These are phyloP conservation scores for Scytalidium sp. DNA, from an alignment of 2,329 filamentous ascomycete species.

Conservation along the genomic window DNA sequence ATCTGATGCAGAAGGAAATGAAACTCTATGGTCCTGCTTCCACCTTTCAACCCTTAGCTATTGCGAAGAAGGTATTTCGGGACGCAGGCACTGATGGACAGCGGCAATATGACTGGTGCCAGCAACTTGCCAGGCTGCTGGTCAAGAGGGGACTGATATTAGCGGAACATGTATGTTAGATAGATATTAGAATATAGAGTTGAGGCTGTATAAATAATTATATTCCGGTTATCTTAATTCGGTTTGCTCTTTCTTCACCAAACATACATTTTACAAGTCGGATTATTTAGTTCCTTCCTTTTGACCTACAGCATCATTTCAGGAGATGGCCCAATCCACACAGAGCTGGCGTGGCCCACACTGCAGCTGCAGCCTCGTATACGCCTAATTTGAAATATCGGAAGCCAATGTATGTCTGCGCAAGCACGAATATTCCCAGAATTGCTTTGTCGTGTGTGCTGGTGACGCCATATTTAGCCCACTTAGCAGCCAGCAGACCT, in stretches of 20 bases:
- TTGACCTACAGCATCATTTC: too few species aligned
- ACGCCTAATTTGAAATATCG: slow-evolving; percentile 9
- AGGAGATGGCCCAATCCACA: not conserved
- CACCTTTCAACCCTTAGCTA: slow-evolving; percentile 1
- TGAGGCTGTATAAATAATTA: too few species aligned
- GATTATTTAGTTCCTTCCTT: too few species aligned
- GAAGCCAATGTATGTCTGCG: slow-evolving; percentile 6
- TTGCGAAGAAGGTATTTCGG: not conserved
- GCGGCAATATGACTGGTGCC: not conserved
- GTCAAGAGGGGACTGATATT: not conserved
- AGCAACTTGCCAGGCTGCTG: not conserved
- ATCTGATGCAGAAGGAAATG: slow-evolving; percentile 36
- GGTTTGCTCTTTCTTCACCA: too few species aligned
- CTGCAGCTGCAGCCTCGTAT: slow-evolving; percentile 4
- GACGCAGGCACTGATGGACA: not conserved
- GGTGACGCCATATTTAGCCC: slow-evolving; percentile 11
- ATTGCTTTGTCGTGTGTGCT: slow-evolving; percentile 11
- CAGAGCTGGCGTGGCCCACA: slow-evolving; percentile 12
- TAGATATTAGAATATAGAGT: too few species aligned
- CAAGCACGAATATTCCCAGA: slow-evolving; percentile 2
- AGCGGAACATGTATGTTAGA: not conserved
- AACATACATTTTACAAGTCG: too few species aligned
- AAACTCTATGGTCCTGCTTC: slow-evolving; percentile 36
- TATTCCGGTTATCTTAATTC: too few species aligned
- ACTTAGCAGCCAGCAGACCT: slow-evolving; percentile 11